A percentile compares a stretch with the other conserved stretches of the same genome.
Conservation (phyloP, 306 rosid genomes). For the Casuarina glauca region DNA sequence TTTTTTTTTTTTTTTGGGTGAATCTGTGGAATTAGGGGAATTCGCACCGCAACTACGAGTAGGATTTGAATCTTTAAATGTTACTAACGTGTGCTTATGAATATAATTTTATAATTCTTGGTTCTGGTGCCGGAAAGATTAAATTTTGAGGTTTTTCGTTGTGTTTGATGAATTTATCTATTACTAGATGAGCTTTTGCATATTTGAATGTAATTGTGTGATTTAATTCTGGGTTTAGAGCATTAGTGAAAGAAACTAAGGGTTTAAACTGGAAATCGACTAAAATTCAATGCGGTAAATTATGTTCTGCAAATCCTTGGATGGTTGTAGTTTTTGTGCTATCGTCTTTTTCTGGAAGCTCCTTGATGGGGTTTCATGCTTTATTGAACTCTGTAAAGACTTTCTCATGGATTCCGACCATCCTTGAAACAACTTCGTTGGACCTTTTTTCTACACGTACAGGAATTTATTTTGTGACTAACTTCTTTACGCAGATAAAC, state of each 20-base stretch:
- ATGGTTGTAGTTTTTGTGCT: no score
- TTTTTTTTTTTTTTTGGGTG: no score
- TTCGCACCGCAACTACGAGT: background rate
- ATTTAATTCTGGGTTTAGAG: background rate
- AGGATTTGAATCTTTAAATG: background rate
- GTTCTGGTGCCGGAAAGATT: background rate
- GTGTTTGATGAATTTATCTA: background rate
- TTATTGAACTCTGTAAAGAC: background rate
- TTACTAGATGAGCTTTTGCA: background rate
- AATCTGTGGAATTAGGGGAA: background rate
- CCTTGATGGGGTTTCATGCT: background rate
- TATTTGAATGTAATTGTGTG: background rate
- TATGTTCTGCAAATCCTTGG: no score
- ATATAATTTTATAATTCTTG: background rate
- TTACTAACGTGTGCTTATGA: background rate
- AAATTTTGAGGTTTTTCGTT: background rate
- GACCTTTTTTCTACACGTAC: background rate
- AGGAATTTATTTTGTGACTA: background rate
- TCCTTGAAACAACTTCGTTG: background rate
- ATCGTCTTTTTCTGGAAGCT: background rate
- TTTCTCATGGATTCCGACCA: background rate
- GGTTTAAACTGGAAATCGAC: background rate
- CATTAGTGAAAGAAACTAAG: background rate
- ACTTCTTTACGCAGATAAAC: background rate
- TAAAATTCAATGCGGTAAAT: background rate